Base-by-base conservation (phyloP, 148 eudicot genomes). In the Polygonum maritimum region DNA sequence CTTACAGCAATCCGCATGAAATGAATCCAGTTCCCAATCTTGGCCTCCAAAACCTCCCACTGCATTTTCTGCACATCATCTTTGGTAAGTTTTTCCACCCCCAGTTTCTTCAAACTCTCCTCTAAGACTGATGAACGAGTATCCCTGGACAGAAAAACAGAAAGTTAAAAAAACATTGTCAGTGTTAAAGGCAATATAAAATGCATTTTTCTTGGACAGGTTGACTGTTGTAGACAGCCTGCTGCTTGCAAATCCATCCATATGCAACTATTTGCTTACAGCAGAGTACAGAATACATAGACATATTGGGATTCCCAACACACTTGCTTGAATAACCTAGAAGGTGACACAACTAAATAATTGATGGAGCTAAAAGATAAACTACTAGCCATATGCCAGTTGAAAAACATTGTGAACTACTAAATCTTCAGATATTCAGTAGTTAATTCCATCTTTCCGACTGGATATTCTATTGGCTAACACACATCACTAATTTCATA, bases 21-120 rank as follows among this genome's bases (percentile, higher is more conserved):
- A 85, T 92, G 99, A 74, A 96, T 96, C 99, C 99, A 96, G 79
- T 91, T 96, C 79, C 99, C 98, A 78, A 96, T 96, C 82, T 92
- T 92, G 76, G 98, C 95, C 86, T 96, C 99, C 84, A 96, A 82
- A 78, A 89, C 93, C 82, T 96, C 99, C 99, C 99, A 96, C 76
- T 96, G 99, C 97, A 96, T 91, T 88, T 86, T 96, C 81, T 96
- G 99, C 57, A 96, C 98, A 81, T 96, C 99, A 77, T 96, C 99
- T 85, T 91, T 96, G 81, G 92, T 89, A 76, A 96, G 97, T 82
- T 89, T 96, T 79, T 96, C 99, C 41, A 92, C 95, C 75, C 99
- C 99, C 83, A 96, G 82, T 84, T 91, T 91, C 54, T 84, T 85
- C 79, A 96, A 85, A 84, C 99, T 96, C 86, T 92, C 97, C 80